phyloP scores from a whole-genome alignment of 2,329 filamentous ascomycete genomes.

The Beauveria sp. region DNA sequence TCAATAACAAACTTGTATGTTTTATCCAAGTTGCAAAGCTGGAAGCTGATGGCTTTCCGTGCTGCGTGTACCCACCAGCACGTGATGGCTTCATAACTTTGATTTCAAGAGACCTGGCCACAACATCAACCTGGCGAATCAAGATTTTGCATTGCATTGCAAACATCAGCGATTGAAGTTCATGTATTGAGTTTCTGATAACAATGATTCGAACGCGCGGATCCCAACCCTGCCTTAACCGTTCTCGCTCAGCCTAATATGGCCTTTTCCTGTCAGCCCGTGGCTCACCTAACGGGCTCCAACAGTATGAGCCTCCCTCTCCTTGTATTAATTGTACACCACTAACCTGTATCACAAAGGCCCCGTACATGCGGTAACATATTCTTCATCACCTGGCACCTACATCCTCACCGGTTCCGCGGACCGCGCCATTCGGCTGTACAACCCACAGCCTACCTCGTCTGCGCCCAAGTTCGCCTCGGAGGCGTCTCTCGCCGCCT shows the following conservation, averaged over 20 bases:
- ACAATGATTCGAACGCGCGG: neutral
- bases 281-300: conserved; percentile 50
- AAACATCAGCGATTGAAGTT: neutral
- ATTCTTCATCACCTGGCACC: conserved; percentile 64
- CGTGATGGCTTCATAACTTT: conserved; percentile 4
- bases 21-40: neutral
- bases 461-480: conserved; percentile 22
- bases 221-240: neutral
- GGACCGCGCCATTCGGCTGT: conserved; percentile 79
- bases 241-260: conserved; percentile 20
- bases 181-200: neutral
- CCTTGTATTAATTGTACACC: neutral
- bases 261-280: conserved; percentile 41
- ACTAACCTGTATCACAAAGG: conserved; percentile 34
- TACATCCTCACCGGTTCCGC: conserved; percentile 81
- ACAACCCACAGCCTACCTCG: conserved; percentile 60
- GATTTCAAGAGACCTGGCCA: neutral
- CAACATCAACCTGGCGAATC: neutral
- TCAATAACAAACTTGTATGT: neutral
- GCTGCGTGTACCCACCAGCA: conserved; percentile 5
- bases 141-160: neutral
- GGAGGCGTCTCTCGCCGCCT: conserved; percentile 18
- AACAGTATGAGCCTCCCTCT: conserved; percentile 37
- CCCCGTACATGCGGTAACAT: conserved; percentile 64
- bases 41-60: no score